phyloP scores from a whole-genome alignment of 129 eudicot species.

The Helianthus annuus region DNA sequence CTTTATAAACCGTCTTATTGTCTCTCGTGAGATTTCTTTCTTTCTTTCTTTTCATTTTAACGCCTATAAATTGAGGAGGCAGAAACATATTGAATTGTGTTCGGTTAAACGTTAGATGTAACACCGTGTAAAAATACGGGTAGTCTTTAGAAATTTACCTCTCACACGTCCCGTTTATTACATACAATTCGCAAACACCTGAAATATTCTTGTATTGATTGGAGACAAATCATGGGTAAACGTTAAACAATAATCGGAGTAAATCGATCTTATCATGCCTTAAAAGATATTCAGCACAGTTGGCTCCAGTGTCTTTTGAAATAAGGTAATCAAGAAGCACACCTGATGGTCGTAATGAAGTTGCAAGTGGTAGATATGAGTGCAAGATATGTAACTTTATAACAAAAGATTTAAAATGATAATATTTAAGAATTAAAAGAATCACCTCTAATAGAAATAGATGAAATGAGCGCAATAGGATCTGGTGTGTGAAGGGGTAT shows the following conservation, averaged over 20 bases:
- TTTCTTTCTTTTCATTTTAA: too few relatives aligned
- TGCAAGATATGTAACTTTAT: background rate
- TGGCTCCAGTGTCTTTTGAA: constrained; percentile 84
- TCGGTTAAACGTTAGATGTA: too few relatives aligned
- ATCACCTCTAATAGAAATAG: constrained; percentile 51
- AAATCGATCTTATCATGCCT: constrained; percentile 39
- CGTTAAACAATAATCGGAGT: background rate
- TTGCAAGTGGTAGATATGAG: constrained; percentile 40
- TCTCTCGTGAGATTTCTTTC: too few relatives aligned
- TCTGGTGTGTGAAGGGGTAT: too few relatives aligned
- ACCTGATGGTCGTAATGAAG: constrained; percentile 80
- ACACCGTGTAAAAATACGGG: too few relatives aligned
- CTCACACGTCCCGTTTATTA: constrained; percentile 69
- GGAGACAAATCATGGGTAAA: background rate
- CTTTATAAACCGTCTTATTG: too few relatives aligned
- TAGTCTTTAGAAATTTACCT: too few relatives aligned
- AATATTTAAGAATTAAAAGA: background rate
- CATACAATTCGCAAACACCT: constrained; percentile 82
- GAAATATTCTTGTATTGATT: constrained; percentile 7
- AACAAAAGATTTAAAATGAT: background rate
- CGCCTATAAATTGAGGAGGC: too few relatives aligned
- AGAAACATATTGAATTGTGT: too few relatives aligned
- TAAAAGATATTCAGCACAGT: constrained; percentile 84
- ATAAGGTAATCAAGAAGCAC: constrained; percentile 95
- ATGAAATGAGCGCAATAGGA: constrained; percentile 46